Evolutionary conservation across 2,329 filamentous ascomycete genomes (phyloP).

Genomic region (Eutypella sp.): DNA sequence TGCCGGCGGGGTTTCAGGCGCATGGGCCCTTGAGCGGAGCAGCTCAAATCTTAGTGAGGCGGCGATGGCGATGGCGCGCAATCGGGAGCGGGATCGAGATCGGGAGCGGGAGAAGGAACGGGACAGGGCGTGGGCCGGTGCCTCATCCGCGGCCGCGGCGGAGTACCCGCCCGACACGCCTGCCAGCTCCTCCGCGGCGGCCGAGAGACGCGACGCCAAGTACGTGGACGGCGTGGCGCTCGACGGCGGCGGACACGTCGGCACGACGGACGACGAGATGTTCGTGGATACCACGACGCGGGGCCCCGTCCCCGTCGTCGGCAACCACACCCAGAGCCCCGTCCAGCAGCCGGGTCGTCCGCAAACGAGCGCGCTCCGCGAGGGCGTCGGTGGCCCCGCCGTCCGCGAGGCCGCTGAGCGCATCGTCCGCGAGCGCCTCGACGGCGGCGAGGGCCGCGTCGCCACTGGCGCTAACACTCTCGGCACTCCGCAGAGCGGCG

Average conservation of each 20-base stretch:
- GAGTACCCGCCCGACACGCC: conserved; percentile 35
- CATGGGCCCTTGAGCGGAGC: conserved; percentile 45
- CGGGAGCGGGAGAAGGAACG: conserved; percentile 12
- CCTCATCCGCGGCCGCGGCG: conserved; percentile 20
- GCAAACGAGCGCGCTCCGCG: conserved; percentile 32
- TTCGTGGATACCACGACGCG: conserved; percentile 63
- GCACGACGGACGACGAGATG: conserved; percentile 39
- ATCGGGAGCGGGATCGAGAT: conserved; percentile 14
- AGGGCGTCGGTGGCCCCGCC: conserved; percentile 25
- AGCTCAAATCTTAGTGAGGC: conserved; percentile 48
- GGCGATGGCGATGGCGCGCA: conserved; percentile 27
- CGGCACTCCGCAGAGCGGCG: conserved; percentile 39
- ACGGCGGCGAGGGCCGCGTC: conserved; percentile 41
- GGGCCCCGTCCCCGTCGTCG: conserved; percentile 49
- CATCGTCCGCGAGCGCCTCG: conserved; percentile 56
- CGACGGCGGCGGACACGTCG: conserved; percentile 43
- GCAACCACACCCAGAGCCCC: too few relatives aligned
- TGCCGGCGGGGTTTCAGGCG: conserved; percentile 21
- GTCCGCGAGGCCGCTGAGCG: conserved; percentile 57
- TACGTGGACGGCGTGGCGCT: conserved; percentile 63
- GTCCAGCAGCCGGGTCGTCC: conserved; percentile 24
- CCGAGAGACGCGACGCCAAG: conserved; percentile 55
- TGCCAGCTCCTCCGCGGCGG: conserved; percentile 39
- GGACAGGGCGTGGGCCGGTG: conserved; percentile 28
- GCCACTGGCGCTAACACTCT: conserved; percentile 29